Conservation (phyloP, 768 basidiomycete genomes). For the Rhodotorula sphaerocarpa region DNA sequence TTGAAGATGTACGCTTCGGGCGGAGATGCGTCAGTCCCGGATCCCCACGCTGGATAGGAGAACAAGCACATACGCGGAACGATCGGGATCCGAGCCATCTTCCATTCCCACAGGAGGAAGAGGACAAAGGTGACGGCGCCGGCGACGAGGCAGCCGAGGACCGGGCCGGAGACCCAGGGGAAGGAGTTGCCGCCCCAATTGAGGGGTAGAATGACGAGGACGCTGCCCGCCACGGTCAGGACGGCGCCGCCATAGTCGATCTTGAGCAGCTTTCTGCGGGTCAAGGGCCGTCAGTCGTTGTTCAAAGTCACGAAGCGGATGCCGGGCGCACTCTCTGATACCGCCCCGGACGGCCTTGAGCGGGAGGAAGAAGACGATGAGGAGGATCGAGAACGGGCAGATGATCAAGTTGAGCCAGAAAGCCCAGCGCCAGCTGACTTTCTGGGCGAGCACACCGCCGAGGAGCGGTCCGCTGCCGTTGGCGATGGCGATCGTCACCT, state of each 20-base stretch:
- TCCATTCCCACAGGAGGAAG: conserved; percentile 68
- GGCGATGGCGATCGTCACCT: conserved; percentile 42
- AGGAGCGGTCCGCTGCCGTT: conserved; percentile 44
- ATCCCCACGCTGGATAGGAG: neutral
- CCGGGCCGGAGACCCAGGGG: conserved; percentile 61
- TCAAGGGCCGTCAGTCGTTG: neutral
- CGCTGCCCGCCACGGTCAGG: conserved; percentile 44
- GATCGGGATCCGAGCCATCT: conserved; percentile 60
- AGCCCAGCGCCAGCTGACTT: conserved; percentile 31
- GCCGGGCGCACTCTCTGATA: conserved; percentile 43
- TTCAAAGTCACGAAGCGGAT: no score
- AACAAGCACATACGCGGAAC: conserved; percentile 47
- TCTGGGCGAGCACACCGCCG: conserved; percentile 43
- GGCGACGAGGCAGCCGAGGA: conserved; percentile 55
- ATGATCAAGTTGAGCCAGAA: conserved; percentile 50
- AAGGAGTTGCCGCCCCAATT: conserved; percentile 71
- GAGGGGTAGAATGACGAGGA: conserved; percentile 59
- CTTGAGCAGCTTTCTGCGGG: conserved; percentile 53
- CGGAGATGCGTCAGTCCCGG: neutral
- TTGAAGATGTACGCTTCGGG: conserved; percentile 45
- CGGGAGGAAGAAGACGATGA: conserved; percentile 59
- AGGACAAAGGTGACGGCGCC: conserved; percentile 52
- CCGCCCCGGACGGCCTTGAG: conserved; percentile 61
- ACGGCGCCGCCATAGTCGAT: conserved; percentile 42
- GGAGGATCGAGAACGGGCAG: conserved; percentile 51